Evolutionary conservation across 805 yeast genomes (phyloP), one percentile per base, ranked within the genome.

Genomic region (Cyberlindnera veronae): DNA sequence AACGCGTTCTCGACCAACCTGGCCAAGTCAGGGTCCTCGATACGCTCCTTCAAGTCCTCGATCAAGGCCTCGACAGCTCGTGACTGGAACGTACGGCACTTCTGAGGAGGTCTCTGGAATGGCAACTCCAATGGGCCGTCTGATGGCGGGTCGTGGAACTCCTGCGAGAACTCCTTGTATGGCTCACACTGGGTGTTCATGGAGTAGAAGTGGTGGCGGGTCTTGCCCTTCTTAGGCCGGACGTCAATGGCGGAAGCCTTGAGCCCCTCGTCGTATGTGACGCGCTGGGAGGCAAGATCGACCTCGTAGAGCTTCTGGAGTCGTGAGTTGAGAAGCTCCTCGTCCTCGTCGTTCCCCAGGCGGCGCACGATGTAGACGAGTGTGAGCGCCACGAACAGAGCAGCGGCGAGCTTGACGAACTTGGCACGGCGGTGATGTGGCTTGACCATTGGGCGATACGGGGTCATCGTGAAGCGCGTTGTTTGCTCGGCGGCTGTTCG

Each of bases 1-100:
- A 87, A 71, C 32, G 91, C 72, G 58, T 88, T 88, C 54, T 88
- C 95, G 50, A 88, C 72, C 41, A 88, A 61, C 36, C 91, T 64
- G 3, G 83, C 84, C 38, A 89, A 61, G 58, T 88, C 96, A 0
- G 72, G 73, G 56, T 81, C 81, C 26, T 58, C 57, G 15, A 86
- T 64, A 47, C 72, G 67, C 11, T 37, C 36, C 35, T 64, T 72
- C 57, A 85, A 64, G 36, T 77, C 81, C 3, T 49, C 56, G 17
- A 88, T 75, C 26, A 79, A 63, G 13, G 54, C 51, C 48, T 88
- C 96, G 3, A 89, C 81, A 0, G 76, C 75, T 0, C 54, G 49
- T 0, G 90, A 81, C 3, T 45, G 48, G 58, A 86, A 88, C 0
- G 95, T 88, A 7, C 96, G 74, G 57, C 96, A 89, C 27, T 71